Conservation (phyloP, 2,329 filamentous ascomycete genomes). For the Colletotrichum sp. region DNA sequence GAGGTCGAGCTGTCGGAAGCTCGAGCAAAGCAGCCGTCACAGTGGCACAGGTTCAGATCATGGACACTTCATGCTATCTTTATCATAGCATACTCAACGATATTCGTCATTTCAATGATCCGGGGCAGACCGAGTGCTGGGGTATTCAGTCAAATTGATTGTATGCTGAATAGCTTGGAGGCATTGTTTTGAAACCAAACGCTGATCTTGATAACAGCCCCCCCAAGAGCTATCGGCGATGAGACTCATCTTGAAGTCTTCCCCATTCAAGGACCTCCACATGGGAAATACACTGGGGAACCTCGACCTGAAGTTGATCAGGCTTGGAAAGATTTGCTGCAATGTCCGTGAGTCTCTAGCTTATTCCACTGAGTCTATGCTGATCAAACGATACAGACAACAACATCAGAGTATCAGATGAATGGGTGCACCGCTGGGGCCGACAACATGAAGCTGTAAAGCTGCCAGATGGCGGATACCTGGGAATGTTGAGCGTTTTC, state of each 20-base stretch:
- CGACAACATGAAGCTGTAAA: conserved; percentile 15
- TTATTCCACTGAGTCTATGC: neutral
- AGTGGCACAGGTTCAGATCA: neutral
- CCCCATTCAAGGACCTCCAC: conserved; percentile 16
- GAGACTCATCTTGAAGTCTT: conserved; percentile 14
- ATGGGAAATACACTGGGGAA: conserved; percentile 13
- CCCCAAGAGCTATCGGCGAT: neutral
- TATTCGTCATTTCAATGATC: neutral
- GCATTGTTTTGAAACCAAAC: too few species aligned
- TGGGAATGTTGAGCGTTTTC: conserved; percentile 18
- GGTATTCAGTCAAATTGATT: conserved; percentile 11
- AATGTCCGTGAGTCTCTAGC: neutral
- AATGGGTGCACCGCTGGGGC: conserved; percentile 17
- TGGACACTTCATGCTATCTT: conserved; percentile 7
- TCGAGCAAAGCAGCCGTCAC: neutral
- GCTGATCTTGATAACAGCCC: neutral
- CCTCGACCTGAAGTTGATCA: conserved; percentile 15
- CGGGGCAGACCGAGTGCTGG: neutral
- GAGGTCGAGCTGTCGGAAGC: neutral
- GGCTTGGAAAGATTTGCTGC: conserved; percentile 15
- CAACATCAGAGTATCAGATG: conserved; percentile 15
- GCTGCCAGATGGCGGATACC: conserved; percentile 18
- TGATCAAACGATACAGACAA: neutral
- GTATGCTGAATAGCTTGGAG: neutral
- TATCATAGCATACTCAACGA: neutral